Evolutionary conservation across 805 yeast species (phyloP), one percentile per base, ranked within the genome.

Genomic region (Saccharomycopsis malanga): DNA sequence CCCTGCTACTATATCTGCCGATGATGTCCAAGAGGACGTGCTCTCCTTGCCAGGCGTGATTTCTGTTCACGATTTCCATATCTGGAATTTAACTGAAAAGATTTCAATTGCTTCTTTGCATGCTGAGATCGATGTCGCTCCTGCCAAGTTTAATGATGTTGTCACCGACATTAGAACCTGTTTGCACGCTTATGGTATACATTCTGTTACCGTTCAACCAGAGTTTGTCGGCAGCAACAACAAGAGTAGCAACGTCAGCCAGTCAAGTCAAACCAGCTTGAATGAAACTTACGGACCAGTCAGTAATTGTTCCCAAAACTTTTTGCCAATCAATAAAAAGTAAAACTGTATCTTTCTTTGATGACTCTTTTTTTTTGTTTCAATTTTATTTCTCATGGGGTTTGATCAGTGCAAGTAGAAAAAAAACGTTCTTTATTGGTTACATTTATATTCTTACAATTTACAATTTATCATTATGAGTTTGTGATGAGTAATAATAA

Each of bases 181-280:
- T 39, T 72, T 91, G 58, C 95, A 87, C 58, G 79, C 74, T 23
- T 83, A 81, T 60, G 96, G 95, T 39, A 81, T 91, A 52, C 95
- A 89, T 59, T 83, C 93, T 32, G 95, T 91, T 17, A 91, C 98
- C 1, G 89, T 93, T 43, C 98, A 91, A 66, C 98, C 98, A 0
- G 98, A 91, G 67, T 93, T 91, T 58, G 22, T 32, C 14, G 23
- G 35, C 14, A 32, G 34, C 29, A 45, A 40, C 6, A 34, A 23
- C 18, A 35, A 34, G 18, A 25, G 36, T 25, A 18, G 14, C 14
- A 25, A 35, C 34, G 27, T 10, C 23, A 40, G 40, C n/a, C 27
- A 37, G 27, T 37, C 40, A 18, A 37, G 40, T 22, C 9, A n/a
- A 21, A n/a, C 14, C 7, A 42, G 40, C 23, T 14, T 15, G 4